Percentiles rank a stretch among this genome's conserved stretches.
phyloP scores from a whole-genome alignment of 257 asterid species.

The Lithospermum erythrorhizon region DNA sequence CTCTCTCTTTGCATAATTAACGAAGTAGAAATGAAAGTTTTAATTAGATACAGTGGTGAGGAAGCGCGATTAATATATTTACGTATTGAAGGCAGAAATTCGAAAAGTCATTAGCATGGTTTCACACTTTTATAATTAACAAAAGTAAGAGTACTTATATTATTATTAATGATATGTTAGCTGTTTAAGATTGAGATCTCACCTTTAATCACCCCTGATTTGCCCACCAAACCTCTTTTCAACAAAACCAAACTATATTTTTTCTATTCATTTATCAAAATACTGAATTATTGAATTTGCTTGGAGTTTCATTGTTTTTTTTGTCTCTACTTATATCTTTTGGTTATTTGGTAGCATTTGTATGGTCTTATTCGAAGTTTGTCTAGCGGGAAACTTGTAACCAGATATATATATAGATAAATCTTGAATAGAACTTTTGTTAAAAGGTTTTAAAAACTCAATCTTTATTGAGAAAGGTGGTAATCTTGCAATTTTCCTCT shows the following conservation, averaged over 20 bases:
- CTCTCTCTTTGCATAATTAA: no score
- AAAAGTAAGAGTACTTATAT: no score
- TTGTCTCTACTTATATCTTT: neutral
- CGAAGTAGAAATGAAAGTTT: no score
- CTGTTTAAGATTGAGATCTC: slow-evolving; percentile 11
- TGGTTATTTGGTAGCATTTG: neutral
- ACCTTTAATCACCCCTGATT: neutral
- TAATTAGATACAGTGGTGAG: no score
- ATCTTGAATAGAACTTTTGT: neutral
- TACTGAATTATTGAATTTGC: neutral
- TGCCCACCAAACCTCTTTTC: neutral
- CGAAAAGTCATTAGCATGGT: no score
- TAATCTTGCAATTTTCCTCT: no score
- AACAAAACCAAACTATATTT: neutral
- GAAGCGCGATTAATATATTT: no score
- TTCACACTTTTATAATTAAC: no score
- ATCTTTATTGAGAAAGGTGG: no score
- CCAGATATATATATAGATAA: no score
- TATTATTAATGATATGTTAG: neutral
- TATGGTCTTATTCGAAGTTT: neutral
- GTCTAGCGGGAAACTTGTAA: slow-evolving; percentile 31
- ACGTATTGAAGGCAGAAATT: no score
- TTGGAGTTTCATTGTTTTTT: neutral
- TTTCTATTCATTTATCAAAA: neutral
- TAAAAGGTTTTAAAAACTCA: no score